Evolutionary conservation across 805 yeast species (phyloP), one percentile per base, ranked within the genome.

Genomic region (Yarrowia keelungensis): DNA sequence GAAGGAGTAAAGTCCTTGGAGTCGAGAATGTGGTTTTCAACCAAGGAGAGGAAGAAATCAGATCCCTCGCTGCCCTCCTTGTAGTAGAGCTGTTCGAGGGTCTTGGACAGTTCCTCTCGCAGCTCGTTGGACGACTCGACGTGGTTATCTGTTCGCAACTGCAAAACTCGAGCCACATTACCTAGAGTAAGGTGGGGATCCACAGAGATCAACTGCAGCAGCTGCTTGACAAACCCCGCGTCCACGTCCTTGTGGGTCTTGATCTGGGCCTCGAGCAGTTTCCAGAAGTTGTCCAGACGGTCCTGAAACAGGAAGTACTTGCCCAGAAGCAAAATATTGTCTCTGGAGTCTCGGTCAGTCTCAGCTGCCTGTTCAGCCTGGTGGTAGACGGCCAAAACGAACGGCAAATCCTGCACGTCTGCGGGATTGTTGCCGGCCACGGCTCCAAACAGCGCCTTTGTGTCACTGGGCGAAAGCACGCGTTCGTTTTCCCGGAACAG

Each of bases 171-270:
- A 14, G 67, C 53, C 10, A 62, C 53, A 39, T 62, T 62, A 15
- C 67, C 46, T 5, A 62, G 67, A 2, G 67, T 62, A 56, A 47
- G 26, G 19, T 61, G 53, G 4, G 54, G 26, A 8, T 47, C 67
- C 9, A n/a, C 65, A 3, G 67, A 36, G 9, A 62, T 22, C 12
- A 62, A 15, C 5, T 38, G 26, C 35, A 62, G 22, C 9, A 38
- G 19, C 11, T 12, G 38, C 7, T 14, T 15, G 11, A 62, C 74
- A 16, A 71, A 71, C n/a, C 19, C 42, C 8, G 58, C 26, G n/a
- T 71, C 72, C 8, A 59, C 67, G 15, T 62, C 67, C 1, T 50
- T n/a, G n/a, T 68, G 69, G 26, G 26, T 42, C 62, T 51, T 65
- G 14, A 72, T 68, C 16, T 36, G 47, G 14, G 39, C 49, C 35